A percentile compares a stretch with the other conserved stretches of the same genome.
Evolutionary conservation across 345 rosid genomes (phyloP).

Genomic region (Draba incana): DNA sequence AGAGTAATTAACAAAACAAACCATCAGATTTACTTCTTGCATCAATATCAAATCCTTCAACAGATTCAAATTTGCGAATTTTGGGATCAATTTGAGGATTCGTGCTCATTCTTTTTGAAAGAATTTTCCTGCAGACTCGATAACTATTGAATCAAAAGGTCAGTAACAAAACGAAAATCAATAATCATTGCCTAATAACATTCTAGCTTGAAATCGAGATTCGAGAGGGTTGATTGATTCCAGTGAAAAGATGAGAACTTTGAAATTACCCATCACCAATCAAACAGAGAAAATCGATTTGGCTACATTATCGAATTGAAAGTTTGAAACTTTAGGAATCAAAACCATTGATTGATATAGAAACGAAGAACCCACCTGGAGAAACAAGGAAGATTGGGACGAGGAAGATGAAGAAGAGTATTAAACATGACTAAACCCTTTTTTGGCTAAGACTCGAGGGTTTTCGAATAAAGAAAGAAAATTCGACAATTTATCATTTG

Average conservation of each 20-base stretch:
- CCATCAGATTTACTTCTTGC: conserved; percentile 54
- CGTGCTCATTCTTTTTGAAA: conserved; percentile 53
- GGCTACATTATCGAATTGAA: not conserved
- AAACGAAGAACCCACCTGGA: conserved; percentile 27
- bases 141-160: conserved; percentile 11
- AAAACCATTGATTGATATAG: not conserved
- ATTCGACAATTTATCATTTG: not conserved
- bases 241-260: conserved; percentile 8
- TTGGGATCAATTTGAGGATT: conserved; percentile 40
- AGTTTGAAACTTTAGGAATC: not conserved
- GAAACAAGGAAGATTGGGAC: conserved; percentile 31
- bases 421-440: conserved; percentile 11
- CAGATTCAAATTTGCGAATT: conserved; percentile 57
- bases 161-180: not conserved
- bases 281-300: not conserved
- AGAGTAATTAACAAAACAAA: conserved; percentile 26
- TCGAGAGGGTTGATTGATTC: not conserved
- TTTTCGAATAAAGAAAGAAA: conserved; percentile 7
- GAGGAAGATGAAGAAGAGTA: conserved; percentile 31
- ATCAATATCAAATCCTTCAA: conserved; percentile 50
- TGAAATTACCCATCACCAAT: conserved; percentile 2
- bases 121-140: conserved; percentile 40
- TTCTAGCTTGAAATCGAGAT: not conserved
- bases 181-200: not conserved
- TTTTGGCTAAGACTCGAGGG: not conserved